Evolutionary conservation across 2,329 filamentous ascomycete genomes (phyloP).

Genomic region (Tolypocladium ovalisporum): DNA sequence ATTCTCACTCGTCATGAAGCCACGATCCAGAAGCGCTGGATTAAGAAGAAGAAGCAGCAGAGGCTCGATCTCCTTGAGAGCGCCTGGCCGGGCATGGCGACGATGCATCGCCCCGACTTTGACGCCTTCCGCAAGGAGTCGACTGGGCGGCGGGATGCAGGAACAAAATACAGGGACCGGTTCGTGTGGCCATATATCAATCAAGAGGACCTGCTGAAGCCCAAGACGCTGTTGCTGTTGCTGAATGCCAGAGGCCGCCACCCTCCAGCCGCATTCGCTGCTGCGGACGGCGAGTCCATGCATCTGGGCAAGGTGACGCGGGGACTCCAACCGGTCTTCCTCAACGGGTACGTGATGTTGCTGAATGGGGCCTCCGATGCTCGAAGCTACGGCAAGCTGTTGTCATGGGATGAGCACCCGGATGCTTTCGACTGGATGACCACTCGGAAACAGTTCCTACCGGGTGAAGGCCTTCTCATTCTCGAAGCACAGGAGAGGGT

Average conservation of each 20-base stretch:
- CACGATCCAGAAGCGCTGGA: slow-evolving; percentile 41
- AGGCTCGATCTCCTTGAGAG: slow-evolving; percentile 31
- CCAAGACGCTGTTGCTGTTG: slow-evolving; percentile 34
- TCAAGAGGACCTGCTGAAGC: slow-evolving; percentile 38
- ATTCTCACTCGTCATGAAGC: slow-evolving; percentile 40
- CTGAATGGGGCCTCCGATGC: slow-evolving; percentile 16
- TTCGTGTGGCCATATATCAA: slow-evolving; percentile 47
- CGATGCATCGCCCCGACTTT: slow-evolving; percentile 40
- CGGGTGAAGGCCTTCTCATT: slow-evolving; percentile 35
- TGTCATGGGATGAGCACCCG: slow-evolving; percentile 19
- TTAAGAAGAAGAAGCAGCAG: slow-evolving; percentile 38
- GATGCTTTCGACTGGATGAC: slow-evolving; percentile 26
- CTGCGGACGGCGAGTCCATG: slow-evolving; percentile 26
- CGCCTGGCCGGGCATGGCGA: slow-evolving; percentile 39
- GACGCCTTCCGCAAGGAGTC: slow-evolving; percentile 17
- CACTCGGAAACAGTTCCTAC: slow-evolving; percentile 23
- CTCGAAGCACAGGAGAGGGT: slow-evolving; percentile 40
- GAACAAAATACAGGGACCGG: slow-evolving; percentile 16
- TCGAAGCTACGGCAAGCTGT: slow-evolving; percentile 24
- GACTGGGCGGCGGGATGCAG: slow-evolving; percentile 3
- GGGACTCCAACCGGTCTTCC: slow-evolving; percentile 14
- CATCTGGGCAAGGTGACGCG: slow-evolving; percentile 15
- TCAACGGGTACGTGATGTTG: slow-evolving; percentile 22
- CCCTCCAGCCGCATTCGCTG: slow-evolving; percentile 34
- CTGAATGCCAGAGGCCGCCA: slow-evolving; percentile 40